These are phyloP conservation scores for Epichloe gansuensis DNA, from an alignment of 2,329 filamentous ascomycete species.

Conservation along the genomic window DNA sequence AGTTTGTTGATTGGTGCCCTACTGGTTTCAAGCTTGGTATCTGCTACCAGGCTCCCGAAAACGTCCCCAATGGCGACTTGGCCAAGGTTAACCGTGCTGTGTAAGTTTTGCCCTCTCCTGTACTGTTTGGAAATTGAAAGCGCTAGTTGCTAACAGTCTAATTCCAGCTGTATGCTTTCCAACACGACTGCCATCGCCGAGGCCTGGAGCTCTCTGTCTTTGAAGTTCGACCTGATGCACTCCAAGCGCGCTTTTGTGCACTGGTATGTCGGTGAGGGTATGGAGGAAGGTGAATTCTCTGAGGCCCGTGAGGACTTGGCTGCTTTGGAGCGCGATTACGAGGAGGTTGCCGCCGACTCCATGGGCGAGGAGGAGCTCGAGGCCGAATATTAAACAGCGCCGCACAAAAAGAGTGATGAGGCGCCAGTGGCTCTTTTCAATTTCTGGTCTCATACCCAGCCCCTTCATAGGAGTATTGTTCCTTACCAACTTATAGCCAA, in stretches of 20 bases:
- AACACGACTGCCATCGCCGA: slow-evolving; percentile 98
- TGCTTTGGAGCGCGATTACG: slow-evolving; percentile 95
- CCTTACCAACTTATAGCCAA: slow-evolving; percentile 25
- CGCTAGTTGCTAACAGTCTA: slow-evolving; percentile 12
- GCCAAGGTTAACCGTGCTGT: slow-evolving; percentile 97
- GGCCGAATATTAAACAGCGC: slow-evolving; percentile 67
- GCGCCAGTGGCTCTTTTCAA: slow-evolving; percentile 8
- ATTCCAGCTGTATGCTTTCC: slow-evolving; percentile 79
- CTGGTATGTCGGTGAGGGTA: slow-evolving; percentile 99
- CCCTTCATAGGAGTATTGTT: slow-evolving; percentile 22
- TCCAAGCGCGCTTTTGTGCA: slow-evolving; percentile 99
- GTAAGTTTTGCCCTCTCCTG: slow-evolving; percentile 41
- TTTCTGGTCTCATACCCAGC: slow-evolving; percentile 16
- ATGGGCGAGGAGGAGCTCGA: slow-evolving; percentile 76
- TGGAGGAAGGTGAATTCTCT: slow-evolving; percentile 99
- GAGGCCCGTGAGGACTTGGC: slow-evolving; percentile 98
- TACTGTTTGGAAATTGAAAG: neutral
- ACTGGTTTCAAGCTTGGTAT: slow-evolving; percentile 99
- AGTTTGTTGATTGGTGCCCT: slow-evolving; percentile 99
- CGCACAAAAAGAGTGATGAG: slow-evolving; percentile 2
- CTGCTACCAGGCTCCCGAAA: slow-evolving; percentile 96
- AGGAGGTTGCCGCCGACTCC: slow-evolving; percentile 94
- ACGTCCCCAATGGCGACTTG: slow-evolving; percentile 91
- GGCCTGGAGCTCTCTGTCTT: slow-evolving; percentile 89
- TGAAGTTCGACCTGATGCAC: slow-evolving; percentile 99